Conservation (phyloP, 1,139 yeast species). For the Lodderomyces elongisporus region DNA sequence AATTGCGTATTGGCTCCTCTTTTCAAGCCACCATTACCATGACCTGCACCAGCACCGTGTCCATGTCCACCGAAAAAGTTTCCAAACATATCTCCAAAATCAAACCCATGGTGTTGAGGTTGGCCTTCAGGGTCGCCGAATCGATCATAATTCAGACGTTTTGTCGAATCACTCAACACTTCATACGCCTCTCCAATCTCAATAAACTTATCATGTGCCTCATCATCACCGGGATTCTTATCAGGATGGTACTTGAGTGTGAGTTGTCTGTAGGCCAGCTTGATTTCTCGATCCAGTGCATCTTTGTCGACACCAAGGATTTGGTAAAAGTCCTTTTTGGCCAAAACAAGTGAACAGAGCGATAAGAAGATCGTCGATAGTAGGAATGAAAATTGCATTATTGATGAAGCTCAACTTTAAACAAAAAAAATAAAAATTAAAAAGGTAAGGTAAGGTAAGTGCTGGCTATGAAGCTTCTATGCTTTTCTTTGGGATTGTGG, state of each 20-base stretch:
- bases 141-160: conserved; percentile 66
- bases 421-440: too few relatives aligned
- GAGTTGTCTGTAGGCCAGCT: conserved; percentile 77
- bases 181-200: conserved; percentile 95
- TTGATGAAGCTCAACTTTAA: background rate
- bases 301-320: conserved; percentile 62
- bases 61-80: conserved; percentile 61
- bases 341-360: conserved; percentile 8
- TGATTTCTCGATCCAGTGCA: conserved; percentile 79
- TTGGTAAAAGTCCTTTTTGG: conserved; percentile 28
- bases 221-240: conserved; percentile 70
- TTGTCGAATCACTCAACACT: conserved; percentile 70
- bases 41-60: conserved; percentile 26
- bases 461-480: too few relatives aligned
- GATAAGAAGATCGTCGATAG: conserved; percentile 8
- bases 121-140: conserved; percentile 82
- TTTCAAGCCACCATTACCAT: conserved; percentile 37
- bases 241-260: conserved; percentile 94
- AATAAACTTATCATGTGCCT: conserved; percentile 79
- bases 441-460: too few relatives aligned
- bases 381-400: conserved; percentile 8
- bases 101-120: conserved; percentile 10
- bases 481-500: too few relatives aligned
- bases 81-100: conserved; percentile 63
- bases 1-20: conserved; percentile 66